phyloP scores from a whole-genome alignment of 176 grass and related monocot genomes.

The Phoenix dactylifera region DNA sequence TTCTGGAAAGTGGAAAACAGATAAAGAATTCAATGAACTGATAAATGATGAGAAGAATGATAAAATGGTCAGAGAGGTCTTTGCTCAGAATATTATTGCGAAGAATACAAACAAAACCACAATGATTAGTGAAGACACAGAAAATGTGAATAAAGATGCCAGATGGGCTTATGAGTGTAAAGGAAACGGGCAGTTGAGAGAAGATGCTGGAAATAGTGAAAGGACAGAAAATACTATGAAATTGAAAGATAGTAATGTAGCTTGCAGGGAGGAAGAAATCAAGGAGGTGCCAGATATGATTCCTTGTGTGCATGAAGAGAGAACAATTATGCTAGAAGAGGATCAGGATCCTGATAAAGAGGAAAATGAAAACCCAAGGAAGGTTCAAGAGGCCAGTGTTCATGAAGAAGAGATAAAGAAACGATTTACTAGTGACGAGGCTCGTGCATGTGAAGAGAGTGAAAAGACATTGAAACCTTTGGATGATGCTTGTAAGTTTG shows the following conservation, averaged over 20 bases:
- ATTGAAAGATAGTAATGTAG: slow-evolving; percentile 19
- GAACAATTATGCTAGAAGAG: slow-evolving; percentile 13
- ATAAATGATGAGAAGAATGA: slow-evolving; percentile 29
- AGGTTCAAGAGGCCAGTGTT: slow-evolving; percentile 19
- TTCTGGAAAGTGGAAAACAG: slow-evolving; percentile 60
- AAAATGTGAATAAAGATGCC: neutral
- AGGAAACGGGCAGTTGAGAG: slow-evolving; percentile 20
- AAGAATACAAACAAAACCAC: slow-evolving; percentile 13
- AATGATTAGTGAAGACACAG: slow-evolving; percentile 13
- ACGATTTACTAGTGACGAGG: slow-evolving; percentile 21
- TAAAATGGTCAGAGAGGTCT: slow-evolving; percentile 17
- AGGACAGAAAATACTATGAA: slow-evolving; percentile 20
- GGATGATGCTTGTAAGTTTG: slow-evolving; percentile 8
- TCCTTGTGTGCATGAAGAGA: neutral
- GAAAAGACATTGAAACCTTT: slow-evolving; percentile 17
- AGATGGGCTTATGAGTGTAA: neutral
- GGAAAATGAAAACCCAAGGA: slow-evolving; percentile 23
- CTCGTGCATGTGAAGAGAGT: slow-evolving; percentile 10
- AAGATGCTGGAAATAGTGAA: slow-evolving; percentile 15
- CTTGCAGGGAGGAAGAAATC: slow-evolving; percentile 15
- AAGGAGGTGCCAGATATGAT: too few relatives aligned
- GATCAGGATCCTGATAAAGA: slow-evolving; percentile 15
- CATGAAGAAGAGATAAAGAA: slow-evolving; percentile 24
- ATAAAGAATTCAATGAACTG: slow-evolving; percentile 61
- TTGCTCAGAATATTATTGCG: slow-evolving; percentile 16